These are phyloP conservation scores for Geranium rotundifolium DNA, from an alignment of 345 rosid genomes.

Conservation along the genomic window DNA sequence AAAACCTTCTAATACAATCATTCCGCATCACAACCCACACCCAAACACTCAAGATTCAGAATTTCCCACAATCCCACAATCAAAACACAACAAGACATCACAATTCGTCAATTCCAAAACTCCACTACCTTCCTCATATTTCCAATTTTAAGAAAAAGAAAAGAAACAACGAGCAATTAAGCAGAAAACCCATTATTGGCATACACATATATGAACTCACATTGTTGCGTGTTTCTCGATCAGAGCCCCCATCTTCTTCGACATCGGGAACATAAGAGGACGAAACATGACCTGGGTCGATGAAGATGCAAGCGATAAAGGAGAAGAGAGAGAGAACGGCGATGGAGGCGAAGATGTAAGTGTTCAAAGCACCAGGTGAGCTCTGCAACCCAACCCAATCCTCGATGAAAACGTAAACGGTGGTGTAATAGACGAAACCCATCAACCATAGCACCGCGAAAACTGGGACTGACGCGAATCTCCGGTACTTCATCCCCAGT, in stretches of 20 bases:
- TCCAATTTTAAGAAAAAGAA: not conserved
- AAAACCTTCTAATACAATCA: too few relatives aligned
- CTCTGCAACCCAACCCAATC: conserved; percentile 14
- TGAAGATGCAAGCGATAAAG: conserved; percentile 11
- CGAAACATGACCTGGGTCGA: conserved; percentile 15
- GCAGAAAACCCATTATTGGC: not conserved
- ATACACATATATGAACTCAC: conserved; percentile 14
- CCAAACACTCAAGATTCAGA: too few relatives aligned
- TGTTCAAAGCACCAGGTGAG: conserved; percentile 7
- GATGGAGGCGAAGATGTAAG: conserved; percentile 4
- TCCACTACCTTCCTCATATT: too few relatives aligned
- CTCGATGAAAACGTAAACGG: conserved; percentile 11
- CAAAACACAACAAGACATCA: too few relatives aligned
- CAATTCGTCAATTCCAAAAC: too few relatives aligned
- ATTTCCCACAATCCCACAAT: too few relatives aligned
- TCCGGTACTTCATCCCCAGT: conserved; percentile 7
- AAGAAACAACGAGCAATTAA: not conserved
- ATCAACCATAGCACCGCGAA: conserved; percentile 7
- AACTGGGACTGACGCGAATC: conserved; percentile 9
- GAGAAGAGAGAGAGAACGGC: conserved; percentile 9
- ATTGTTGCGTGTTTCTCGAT: conserved; percentile 9
- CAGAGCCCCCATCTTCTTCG: conserved; percentile 12
- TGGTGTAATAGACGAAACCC: conserved; percentile 14
- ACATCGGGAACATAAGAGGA: conserved; percentile 15
- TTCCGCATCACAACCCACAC: too few relatives aligned